These are phyloP conservation scores for Pichia sp. DNA, from an alignment of 1,139 yeast species.

Conservation along the genomic window DNA sequence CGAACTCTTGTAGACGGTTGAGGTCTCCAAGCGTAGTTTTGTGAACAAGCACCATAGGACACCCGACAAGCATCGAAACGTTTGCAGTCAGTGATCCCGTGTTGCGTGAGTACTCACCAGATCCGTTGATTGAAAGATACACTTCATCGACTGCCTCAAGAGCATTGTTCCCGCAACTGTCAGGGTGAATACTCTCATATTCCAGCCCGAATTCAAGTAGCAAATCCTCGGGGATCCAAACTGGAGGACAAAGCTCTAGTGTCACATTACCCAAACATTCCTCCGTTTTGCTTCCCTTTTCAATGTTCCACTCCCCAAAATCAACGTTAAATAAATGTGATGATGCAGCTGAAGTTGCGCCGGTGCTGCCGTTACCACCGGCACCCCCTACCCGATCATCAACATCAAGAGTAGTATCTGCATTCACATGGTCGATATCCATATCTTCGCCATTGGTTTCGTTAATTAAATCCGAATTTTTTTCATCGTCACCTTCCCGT, in stretches of 20 bases:
- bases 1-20: background rate
- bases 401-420: background rate
- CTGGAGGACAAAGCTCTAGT: conserved; percentile 25
- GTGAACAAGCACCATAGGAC: background rate
- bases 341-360: background rate
- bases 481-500: conserved; percentile 1
- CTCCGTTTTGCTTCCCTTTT: conserved; percentile 13
- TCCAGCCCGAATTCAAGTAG: conserved; percentile 18
- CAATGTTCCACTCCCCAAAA: conserved; percentile 1
- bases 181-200: conserved; percentile 15
- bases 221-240: conserved; percentile 28
- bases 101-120: background rate
- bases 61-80: background rate
- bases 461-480: background rate
- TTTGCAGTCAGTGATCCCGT: background rate
- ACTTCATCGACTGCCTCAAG: conserved; percentile 11
- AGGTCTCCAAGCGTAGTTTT: background rate
- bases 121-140: conserved; percentile 13
- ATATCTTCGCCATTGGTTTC: background rate
- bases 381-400: background rate
- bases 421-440: background rate
- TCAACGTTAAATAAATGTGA: background rate
- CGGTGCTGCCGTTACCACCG: background rate
- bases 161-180: background rate
- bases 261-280: conserved; percentile 20